Conservation (phyloP, 2,329 filamentous ascomycete genomes). For the Ophioceras dolichostomum region DNA sequence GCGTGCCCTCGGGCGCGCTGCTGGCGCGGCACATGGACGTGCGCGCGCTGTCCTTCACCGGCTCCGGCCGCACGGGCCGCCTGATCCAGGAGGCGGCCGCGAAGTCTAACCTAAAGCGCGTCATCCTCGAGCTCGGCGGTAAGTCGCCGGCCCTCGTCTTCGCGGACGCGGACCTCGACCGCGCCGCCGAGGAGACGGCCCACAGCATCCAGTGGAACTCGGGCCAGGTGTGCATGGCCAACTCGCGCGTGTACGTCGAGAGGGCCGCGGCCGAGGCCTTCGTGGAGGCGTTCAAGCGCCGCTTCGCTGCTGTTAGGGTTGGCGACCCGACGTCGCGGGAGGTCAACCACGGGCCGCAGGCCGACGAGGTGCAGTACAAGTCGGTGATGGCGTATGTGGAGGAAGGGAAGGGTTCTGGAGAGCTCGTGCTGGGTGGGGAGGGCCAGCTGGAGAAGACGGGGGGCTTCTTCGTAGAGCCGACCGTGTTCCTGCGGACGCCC, state of each 20-base stretch:
- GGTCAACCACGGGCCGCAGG: conserved; percentile 28
- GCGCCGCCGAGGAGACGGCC: conserved; percentile 36
- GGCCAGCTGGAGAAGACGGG: conserved; percentile 7
- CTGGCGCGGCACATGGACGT: conserved; percentile 19
- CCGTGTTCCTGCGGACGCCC: conserved; percentile 23
- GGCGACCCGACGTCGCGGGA: conserved; percentile 19
- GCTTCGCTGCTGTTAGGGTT: conserved; percentile 24
- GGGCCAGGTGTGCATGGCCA: conserved; percentile 37
- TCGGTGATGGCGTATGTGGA: conserved; percentile 24
- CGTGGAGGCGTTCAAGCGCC: conserved; percentile 28
- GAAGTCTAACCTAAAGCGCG: conserved; percentile 47
- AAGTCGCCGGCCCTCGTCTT: conserved; percentile 49
- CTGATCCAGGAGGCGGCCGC: conserved; percentile 49
- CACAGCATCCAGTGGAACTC: conserved; percentile 25
- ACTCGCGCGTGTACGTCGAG: conserved; percentile 32
- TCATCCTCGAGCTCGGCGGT: conserved; percentile 47
- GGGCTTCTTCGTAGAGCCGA: conserved; percentile 25
- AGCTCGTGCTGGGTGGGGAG: conserved; percentile 13
- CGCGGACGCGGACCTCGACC: conserved; percentile 43
- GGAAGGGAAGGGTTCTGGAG: conserved; percentile 15
- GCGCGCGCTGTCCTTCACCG: conserved; percentile 52
- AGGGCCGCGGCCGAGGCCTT: conserved; percentile 18
- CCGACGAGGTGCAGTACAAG: conserved; percentile 28
- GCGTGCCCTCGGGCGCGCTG: conserved; percentile 16
- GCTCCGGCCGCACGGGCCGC: conserved; percentile 44